Evolutionary conservation across 1,284 basidiomycete species (phyloP).

Genomic region (Apiotrichum domesticum): DNA sequence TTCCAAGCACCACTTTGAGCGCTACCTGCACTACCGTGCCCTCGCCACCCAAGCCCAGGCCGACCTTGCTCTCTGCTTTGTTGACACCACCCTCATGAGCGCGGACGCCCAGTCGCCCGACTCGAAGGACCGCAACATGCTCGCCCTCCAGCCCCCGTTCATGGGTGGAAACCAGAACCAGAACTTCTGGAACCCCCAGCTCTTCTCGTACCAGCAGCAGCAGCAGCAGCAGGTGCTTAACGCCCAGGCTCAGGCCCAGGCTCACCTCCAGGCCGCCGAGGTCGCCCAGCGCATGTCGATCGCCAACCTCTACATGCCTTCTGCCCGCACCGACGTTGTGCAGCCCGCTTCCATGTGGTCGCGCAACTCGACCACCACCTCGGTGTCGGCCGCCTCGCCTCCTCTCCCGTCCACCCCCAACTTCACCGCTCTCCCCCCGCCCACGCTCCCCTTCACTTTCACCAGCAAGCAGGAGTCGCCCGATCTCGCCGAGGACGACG

Average conservation of each 20-base stretch:
- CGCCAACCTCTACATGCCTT: slow-evolving; percentile 23
- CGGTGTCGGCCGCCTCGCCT: slow-evolving; percentile 20
- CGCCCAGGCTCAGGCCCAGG: slow-evolving; percentile 27
- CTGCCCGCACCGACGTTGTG: not conserved
- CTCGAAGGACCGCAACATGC: slow-evolving; percentile 24
- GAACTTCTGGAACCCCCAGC: slow-evolving; percentile 10
- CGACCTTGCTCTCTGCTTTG: slow-evolving; percentile 21
- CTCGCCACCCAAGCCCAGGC: slow-evolving; percentile 38
- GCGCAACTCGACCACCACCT: slow-evolving; percentile 18
- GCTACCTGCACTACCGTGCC: slow-evolving; percentile 41
- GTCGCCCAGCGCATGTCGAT: slow-evolving; percentile 24
- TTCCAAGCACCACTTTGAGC: slow-evolving; percentile 38
- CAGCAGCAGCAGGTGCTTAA: slow-evolving; percentile 11
- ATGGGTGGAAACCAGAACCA: slow-evolving; percentile 2
- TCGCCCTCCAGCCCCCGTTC: slow-evolving; percentile 23
- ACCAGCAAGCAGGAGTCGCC: not conserved
- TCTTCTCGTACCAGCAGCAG: slow-evolving; percentile 23
- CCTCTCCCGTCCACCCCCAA: slow-evolving; percentile 29
- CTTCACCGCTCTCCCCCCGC: slow-evolving; percentile 11
- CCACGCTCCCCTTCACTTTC: no score
- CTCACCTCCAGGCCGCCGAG: slow-evolving; percentile 32
- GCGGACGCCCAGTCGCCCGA: slow-evolving; percentile 16
- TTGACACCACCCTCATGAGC: slow-evolving; percentile 17
- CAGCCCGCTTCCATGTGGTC: slow-evolving; percentile 14
- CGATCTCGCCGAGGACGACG: slow-evolving; percentile 11